Conservation (phyloP, 148 eudicot species). For the Nyssa sinensis region DNA sequence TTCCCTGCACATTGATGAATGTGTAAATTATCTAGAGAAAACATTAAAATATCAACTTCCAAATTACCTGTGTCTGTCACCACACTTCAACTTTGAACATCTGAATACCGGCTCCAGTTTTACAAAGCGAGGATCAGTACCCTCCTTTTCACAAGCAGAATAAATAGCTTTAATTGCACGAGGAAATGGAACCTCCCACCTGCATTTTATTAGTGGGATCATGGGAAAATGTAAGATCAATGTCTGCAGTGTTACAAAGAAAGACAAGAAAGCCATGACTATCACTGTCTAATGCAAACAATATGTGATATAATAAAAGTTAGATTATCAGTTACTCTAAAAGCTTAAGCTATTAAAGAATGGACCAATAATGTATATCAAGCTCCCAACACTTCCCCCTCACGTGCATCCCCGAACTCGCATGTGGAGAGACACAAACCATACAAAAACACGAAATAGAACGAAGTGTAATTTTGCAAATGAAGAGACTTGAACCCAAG, state of each 20-base stretch:
- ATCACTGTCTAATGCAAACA: background rate
- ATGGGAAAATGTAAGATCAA: background rate
- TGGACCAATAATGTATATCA: too few relatives aligned
- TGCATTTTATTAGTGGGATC: conserved; percentile 30
- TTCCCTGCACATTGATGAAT: background rate
- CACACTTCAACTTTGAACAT: conserved; percentile 64
- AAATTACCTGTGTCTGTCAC: conserved; percentile 72
- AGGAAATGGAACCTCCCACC: conserved; percentile 94
- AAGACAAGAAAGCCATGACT: background rate
- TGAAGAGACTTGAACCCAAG: too few relatives aligned
- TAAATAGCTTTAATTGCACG: conserved; percentile 51
- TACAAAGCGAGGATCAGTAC: conserved; percentile 77
- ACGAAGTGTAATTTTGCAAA: too few relatives aligned
- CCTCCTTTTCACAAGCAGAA: conserved; percentile 43
- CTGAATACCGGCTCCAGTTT: conserved; percentile 78
- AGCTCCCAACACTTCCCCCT: too few relatives aligned
- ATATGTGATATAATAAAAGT: background rate
- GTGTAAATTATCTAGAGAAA: background rate
- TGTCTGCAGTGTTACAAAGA: background rate
- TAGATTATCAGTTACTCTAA: too few relatives aligned
- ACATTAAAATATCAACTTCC: background rate
- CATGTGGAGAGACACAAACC: too few relatives aligned
- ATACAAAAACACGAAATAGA: too few relatives aligned
- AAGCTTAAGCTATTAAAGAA: too few relatives aligned
- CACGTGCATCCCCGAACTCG: too few relatives aligned